These are phyloP conservation scores for Colletotrichum musicola DNA, from an alignment of 2,329 filamentous ascomycete genomes.

Conservation along the genomic window DNA sequence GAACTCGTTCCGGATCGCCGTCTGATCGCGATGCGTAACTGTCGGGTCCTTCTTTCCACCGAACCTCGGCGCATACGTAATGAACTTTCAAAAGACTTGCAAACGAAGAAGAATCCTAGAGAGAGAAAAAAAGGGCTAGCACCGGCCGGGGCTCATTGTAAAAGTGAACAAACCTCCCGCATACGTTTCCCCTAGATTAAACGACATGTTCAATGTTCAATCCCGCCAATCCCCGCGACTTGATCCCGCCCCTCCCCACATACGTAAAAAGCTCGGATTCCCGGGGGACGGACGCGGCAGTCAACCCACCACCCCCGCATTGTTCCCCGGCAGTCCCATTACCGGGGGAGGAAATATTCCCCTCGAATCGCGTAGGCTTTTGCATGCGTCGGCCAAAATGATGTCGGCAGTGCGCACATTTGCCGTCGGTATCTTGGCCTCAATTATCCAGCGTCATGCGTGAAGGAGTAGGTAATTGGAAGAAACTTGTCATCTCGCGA, in stretches of 20 bases:
- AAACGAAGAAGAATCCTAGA: too few relatives aligned
- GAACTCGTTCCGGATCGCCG: not conserved
- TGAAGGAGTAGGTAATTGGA: too few relatives aligned
- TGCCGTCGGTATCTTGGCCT: not conserved
- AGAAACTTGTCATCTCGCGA: too few relatives aligned
- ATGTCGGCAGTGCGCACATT: not conserved
- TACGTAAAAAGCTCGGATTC: not conserved
- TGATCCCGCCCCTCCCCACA: constrained; percentile 19
- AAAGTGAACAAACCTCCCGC: not conserved
- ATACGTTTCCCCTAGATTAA: not conserved
- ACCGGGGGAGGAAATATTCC: constrained; percentile 13
- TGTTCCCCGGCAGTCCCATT: constrained; percentile 14
- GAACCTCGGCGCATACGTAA: not conserved
- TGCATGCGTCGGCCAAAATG: not conserved
- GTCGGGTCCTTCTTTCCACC: not conserved
- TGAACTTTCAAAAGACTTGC: not conserved
- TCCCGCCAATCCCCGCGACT: constrained; percentile 11
- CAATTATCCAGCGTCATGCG: not conserved
- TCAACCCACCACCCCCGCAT: constrained; percentile 16
- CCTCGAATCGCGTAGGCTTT: constrained; percentile 1
- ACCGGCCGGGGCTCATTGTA: not conserved
- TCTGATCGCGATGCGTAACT: not conserved
- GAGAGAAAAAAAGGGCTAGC: not conserved
- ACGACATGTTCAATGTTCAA: not conserved
- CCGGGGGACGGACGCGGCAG: constrained; percentile 18